Evolutionary conservation across 2,329 filamentous ascomycete genomes (phyloP), one percentile per base, ranked within the genome.

Genomic region (Xylaria sp.): DNA sequence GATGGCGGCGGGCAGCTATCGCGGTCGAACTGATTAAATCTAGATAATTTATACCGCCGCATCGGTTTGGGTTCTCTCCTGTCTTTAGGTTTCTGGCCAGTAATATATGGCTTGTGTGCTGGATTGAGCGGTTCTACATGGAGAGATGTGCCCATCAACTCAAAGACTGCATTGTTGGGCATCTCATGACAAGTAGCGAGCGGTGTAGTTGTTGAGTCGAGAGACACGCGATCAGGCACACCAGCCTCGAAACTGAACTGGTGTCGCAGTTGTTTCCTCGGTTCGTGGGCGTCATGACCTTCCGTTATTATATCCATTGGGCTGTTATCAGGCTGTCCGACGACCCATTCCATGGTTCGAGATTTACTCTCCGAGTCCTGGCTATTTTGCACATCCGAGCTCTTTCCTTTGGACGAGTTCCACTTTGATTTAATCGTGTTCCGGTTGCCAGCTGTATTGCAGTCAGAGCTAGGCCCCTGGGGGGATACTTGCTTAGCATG

Each of bases 61-160:
- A 47, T 55, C 14, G 36, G 48, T 32, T 47, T 36, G 14, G 11
- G 39, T 14, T 17, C 39, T 17, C 34, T 21, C 27, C 34, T 32
- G 6, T 36, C 24, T 14, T 45, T 21, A 24, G 30, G 32, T 32
- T 48, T 27, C 24, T 17, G 24, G 14, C 1, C 6, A 27, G 21
- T 9, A n/a, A 8, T 3, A 34, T 48, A 7, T 4, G 42, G 11
- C 32, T 61, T 56, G 9, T 32, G 24, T 51, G 11, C 27, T 50
- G 21, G 21, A 34, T n/a, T 19, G 1, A 50, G 34, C 30, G 27
- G 61, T 55, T 45, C 47, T 30, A 61, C 51, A 45, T 32, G 24
- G 27, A 61, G 58, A 21, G 67, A 71, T 32, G 69, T 69, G 48
- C 66, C 69, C 69, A 69, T 69, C 39, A 71, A 36, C 32, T 71